These are phyloP conservation scores for Macrolepiota albuminosa DNA, from an alignment of 768 basidiomycete genomes.

Conservation along the genomic window DNA sequence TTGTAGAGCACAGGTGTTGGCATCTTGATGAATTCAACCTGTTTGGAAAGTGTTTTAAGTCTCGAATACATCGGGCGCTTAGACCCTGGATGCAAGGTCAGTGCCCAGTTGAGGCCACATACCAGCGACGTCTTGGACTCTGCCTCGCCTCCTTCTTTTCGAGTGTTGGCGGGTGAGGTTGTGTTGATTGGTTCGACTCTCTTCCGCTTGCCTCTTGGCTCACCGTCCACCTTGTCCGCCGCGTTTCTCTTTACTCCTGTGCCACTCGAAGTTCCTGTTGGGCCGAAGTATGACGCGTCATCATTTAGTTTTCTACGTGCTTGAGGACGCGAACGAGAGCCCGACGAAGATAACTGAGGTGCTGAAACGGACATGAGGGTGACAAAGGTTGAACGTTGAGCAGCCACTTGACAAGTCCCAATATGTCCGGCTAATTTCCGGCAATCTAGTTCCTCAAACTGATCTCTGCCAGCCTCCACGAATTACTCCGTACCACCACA, in stretches of 20 bases:
- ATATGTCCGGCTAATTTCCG: slow-evolving; percentile 8
- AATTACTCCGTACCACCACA: slow-evolving; percentile 10
- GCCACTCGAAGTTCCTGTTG: slow-evolving; percentile 35
- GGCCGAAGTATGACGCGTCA: slow-evolving; percentile 68
- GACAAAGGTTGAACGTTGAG: slow-evolving; percentile 4
- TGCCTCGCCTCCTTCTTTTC: slow-evolving; percentile 30
- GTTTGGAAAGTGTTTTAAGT: slow-evolving; percentile 6
- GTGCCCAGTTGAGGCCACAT: slow-evolving; percentile 18
- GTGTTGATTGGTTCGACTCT: slow-evolving; percentile 44
- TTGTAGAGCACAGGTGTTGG: slow-evolving; percentile 61
- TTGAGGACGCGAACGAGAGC: slow-evolving; percentile 59
- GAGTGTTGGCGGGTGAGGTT: slow-evolving; percentile 17
- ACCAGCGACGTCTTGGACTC: slow-evolving; percentile 41
- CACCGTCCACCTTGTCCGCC: slow-evolving; percentile 64
- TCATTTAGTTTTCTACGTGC: slow-evolving; percentile 60
- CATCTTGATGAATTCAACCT: slow-evolving; percentile 77
- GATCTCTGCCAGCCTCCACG: slow-evolving; percentile 1
- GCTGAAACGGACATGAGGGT: slow-evolving; percentile 31
- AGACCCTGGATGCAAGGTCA: neutral
- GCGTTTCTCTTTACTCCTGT: slow-evolving; percentile 56
- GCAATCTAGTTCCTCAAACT: slow-evolving; percentile 10
- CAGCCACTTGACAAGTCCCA: slow-evolving; percentile 2
- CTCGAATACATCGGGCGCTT: neutral
- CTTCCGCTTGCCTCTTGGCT: slow-evolving; percentile 71
- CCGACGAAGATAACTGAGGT: slow-evolving; percentile 28